Conservation (phyloP, 1,139 yeast species). For the Debaryomyces coudertii region DNA sequence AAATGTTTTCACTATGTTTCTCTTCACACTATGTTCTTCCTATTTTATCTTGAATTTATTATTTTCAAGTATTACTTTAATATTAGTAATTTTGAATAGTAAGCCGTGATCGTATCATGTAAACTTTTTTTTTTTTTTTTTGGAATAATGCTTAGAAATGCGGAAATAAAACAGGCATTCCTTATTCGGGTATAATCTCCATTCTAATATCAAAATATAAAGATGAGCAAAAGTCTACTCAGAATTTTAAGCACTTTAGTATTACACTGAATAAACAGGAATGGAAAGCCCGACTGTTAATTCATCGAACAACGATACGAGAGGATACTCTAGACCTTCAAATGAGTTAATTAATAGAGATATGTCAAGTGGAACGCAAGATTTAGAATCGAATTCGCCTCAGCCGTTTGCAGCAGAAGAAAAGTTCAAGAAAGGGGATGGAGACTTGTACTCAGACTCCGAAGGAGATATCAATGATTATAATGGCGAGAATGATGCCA, state of each 20-base stretch:
- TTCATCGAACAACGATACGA: neutral
- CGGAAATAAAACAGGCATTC: neutral
- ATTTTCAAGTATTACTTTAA: too few relatives aligned
- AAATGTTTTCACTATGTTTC: too few relatives aligned
- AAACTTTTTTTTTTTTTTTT: too few relatives aligned
- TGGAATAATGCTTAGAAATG: neutral
- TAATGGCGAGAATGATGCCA: neutral
- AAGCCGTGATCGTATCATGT: too few relatives aligned
- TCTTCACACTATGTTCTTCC: too few relatives aligned
- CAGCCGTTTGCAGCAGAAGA: neutral
- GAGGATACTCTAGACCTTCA: neutral
- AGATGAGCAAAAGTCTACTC: neutral
- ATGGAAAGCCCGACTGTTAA: neutral
- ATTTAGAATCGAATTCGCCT: constrained; percentile 1
- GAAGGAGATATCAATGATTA: neutral
- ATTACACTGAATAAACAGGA: neutral
- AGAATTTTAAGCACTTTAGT: neutral
- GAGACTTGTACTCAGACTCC: neutral
- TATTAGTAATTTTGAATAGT: too few relatives aligned
- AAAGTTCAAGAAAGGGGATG: neutral
- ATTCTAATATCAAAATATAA: neutral
- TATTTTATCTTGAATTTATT: too few relatives aligned
- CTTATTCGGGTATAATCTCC: neutral
- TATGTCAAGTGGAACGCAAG: neutral
- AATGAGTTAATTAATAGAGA: neutral